Evolutionary conservation across 495 filamentous ascomycete species (phyloP), one percentile per base, ranked within the genome.

Genomic region (Mytilinidion resinicola): DNA sequence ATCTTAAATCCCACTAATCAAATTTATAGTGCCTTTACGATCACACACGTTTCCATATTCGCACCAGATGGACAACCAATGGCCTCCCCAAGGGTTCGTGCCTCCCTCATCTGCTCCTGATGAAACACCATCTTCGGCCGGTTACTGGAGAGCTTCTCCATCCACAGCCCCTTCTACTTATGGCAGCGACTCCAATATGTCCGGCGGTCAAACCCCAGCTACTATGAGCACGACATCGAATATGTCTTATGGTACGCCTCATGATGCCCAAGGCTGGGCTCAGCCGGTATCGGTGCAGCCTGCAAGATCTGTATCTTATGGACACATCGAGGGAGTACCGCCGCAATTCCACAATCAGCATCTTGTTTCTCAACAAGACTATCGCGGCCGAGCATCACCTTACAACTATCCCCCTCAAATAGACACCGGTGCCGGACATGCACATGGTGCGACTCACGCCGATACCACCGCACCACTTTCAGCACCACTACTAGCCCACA

Each of bases 231-330:
- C 53, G 1, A 55, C 58, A 21, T 62, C 62, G 7, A 59, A 56
- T 36, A 49, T 65, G 41, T 53, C 62, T n/a, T 68, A 62, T 51
- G 61, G 53, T 6, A 38, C 43, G 11, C 57, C 46, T 10, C 55
- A 50, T 10, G 62, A 65, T 20, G 33, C 19, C 12, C 62, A 58
- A 15, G 52, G 25, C 25, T 65, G 65, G 62, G 54, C 17, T 3
- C 57, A 38, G 25, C 48, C 62, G 12, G 54, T 36, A 17, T 14
- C 60, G 2, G 50, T 53, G 15, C 53, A 51, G 7, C 66, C 61
- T 21, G 59, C 62, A 30, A 50, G 69, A 39, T 71, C 69, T 25
- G 66, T 71, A 64, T 71, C 69, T 1, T 71, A 69, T 46, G 64
- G 69, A 12, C 60, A 71, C 21, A 61, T 67, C n/a, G 69, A 71